phyloP scores from a whole-genome alignment of 306 rosid genomes.

The Casuarina cunninghamiana region DNA sequence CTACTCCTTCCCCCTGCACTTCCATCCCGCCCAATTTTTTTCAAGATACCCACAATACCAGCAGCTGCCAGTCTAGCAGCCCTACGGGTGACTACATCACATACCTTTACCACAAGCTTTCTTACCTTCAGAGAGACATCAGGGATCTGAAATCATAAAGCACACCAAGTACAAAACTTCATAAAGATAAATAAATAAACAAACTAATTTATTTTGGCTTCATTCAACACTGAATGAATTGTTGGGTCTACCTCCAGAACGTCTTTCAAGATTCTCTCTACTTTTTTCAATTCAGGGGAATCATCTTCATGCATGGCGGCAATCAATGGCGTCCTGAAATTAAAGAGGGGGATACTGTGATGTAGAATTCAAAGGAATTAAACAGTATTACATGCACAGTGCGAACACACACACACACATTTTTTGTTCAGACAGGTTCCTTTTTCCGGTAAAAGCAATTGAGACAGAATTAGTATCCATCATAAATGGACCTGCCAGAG shows the following conservation, averaged over 20 bases:
- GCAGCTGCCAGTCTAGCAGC: slow-evolving; percentile 94
- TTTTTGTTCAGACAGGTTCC: not conserved
- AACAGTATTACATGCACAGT: slow-evolving; percentile 6
- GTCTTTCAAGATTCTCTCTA: slow-evolving; percentile 58
- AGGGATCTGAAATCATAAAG: slow-evolving; percentile 51
- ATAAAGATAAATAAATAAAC: slow-evolving; percentile 4
- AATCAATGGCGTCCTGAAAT: slow-evolving; percentile 71
- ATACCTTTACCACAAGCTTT: slow-evolving; percentile 69
- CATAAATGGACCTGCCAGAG: not conserved
- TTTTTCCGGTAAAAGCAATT: not conserved
- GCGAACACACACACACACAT: not conserved
- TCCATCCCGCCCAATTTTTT: slow-evolving; percentile 90
- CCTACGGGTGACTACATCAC: slow-evolving; percentile 78
- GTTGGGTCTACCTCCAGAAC: slow-evolving; percentile 55
- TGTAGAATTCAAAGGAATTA: slow-evolving; percentile 6
- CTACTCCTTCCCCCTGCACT: slow-evolving; percentile 76
- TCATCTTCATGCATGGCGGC: slow-evolving; percentile 91
- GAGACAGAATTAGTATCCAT: not conserved
- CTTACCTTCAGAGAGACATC: slow-evolving; percentile 68
- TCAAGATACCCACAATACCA: slow-evolving; percentile 82
- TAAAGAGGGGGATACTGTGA: slow-evolving; percentile 13
- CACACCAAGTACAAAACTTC: slow-evolving; percentile 5
- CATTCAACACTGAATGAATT: not conserved
- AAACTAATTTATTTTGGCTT: not conserved
- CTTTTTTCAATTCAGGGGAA: slow-evolving; percentile 70